Conservation (phyloP, 129 eudicot genomes). For the Ambrosia trifida region DNA sequence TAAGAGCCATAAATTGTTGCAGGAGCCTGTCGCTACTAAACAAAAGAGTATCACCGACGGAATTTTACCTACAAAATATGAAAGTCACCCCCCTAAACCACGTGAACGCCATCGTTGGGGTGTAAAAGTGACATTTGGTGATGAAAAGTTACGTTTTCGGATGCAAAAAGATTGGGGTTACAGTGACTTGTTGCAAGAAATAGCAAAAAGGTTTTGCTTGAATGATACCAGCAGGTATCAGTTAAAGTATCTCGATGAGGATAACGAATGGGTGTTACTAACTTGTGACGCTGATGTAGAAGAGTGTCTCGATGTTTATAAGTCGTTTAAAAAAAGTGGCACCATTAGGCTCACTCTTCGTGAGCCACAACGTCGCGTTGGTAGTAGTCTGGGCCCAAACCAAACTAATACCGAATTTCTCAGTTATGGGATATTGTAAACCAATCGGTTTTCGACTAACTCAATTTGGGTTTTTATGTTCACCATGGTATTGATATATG, state of each 20-base stretch:
- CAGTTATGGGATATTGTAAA: no score
- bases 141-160: slow-evolving; percentile 78
- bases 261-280: slow-evolving; percentile 82
- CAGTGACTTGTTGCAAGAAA: slow-evolving; percentile 61
- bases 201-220: slow-evolving; percentile 59
- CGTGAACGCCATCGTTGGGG: slow-evolving; percentile 43
- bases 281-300: slow-evolving; percentile 88
- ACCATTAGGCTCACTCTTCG: slow-evolving; percentile 64
- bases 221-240: slow-evolving; percentile 49
- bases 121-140: slow-evolving; percentile 75
- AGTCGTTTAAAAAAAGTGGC: slow-evolving; percentile 37
- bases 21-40: slow-evolving; percentile 4
- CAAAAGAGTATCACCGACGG: no score
- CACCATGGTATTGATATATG: neutral
- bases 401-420: no score
- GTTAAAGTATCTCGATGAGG: slow-evolving; percentile 86
- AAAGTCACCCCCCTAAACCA: slow-evolving; percentile 38
- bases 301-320: slow-evolving; percentile 80
- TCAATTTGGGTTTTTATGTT: no score
- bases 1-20: slow-evolving; percentile 49
- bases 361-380: slow-evolving; percentile 47
- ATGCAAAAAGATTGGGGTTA: slow-evolving; percentile 62
- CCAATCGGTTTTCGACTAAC: no score
- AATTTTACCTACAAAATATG: neutral
- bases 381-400: slow-evolving; percentile 49